phyloP scores from a whole-genome alignment of 2,329 filamentous ascomycete species.

The Lachnellula willkommii region DNA sequence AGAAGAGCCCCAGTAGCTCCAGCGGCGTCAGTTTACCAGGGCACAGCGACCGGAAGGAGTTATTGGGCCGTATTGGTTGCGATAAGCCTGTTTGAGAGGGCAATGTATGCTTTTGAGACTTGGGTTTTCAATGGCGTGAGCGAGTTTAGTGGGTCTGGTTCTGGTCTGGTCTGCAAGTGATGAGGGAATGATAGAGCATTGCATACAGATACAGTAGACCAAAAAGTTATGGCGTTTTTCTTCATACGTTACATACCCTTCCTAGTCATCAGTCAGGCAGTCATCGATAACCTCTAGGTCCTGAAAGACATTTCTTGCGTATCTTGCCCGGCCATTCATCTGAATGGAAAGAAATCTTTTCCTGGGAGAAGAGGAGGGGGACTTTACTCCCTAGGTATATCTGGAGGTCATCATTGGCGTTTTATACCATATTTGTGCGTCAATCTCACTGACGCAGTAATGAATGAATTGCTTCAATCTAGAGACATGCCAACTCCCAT shows the following conservation, averaged over 20 bases:
- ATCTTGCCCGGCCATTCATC: too few species aligned
- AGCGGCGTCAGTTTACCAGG: conserved; percentile 31
- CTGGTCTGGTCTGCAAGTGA: background rate
- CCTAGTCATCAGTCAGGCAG: background rate
- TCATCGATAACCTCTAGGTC: too few species aligned
- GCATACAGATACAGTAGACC: background rate
- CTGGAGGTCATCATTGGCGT: too few species aligned
- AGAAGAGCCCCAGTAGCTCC: conserved; percentile 25
- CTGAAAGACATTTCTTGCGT: too few species aligned
- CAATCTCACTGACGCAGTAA: too few species aligned
- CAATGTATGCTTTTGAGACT: background rate
- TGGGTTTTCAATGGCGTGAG: background rate
- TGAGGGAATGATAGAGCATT: background rate
- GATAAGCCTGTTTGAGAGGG: conserved; percentile 29
- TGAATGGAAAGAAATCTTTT: too few species aligned
- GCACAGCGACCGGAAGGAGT: conserved; percentile 32
- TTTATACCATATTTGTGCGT: too few species aligned
- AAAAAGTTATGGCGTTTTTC: background rate
- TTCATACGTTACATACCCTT: background rate
- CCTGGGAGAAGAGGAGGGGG: too few species aligned
- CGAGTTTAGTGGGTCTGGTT: background rate
- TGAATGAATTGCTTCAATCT: too few species aligned
- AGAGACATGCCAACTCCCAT: too few species aligned
- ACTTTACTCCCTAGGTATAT: too few species aligned
- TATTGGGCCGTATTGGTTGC: conserved; percentile 32